Evolutionary conservation across 2,329 filamentous ascomycete genomes (phyloP).

Genomic region (Coniochaeta sp.): DNA sequence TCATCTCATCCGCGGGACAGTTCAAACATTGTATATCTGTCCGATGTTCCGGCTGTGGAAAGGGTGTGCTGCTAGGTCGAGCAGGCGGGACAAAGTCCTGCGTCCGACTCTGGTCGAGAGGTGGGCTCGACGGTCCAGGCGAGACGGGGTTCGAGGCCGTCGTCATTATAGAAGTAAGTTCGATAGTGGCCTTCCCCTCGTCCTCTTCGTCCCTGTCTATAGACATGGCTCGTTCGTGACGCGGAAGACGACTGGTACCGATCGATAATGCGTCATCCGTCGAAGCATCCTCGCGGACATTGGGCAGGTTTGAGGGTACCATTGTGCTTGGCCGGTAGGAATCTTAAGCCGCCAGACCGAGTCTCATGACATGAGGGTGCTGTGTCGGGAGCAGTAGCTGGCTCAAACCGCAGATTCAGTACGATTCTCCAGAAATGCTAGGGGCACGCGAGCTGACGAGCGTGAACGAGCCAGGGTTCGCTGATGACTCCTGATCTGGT

Average conservation of each 20-base stretch:
- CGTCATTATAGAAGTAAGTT: slow-evolving; percentile 36
- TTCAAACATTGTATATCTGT: slow-evolving; percentile 33
- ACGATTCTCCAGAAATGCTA: not conserved
- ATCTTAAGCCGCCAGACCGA: not conserved
- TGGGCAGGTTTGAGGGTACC: slow-evolving; percentile 11
- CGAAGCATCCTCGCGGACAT: slow-evolving; percentile 14
- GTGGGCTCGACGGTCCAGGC: slow-evolving; percentile 44
- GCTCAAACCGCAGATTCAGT: not conserved
- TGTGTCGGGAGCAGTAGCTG: not conserved
- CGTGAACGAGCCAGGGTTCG: not conserved
- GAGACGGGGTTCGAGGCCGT: slow-evolving; percentile 47
- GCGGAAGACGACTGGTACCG: slow-evolving; percentile 17
- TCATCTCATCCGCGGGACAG: slow-evolving; percentile 24
- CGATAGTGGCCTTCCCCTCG: slow-evolving; percentile 31
- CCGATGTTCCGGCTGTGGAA: slow-evolving; percentile 46
- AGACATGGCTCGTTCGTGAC: slow-evolving; percentile 15
- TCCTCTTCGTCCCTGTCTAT: slow-evolving; percentile 18
- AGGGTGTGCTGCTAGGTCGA: slow-evolving; percentile 53
- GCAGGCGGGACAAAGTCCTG: slow-evolving; percentile 41
- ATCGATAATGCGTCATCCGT: slow-evolving; percentile 15
- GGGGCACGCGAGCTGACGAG: not conserved
- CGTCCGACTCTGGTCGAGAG: slow-evolving; percentile 37
- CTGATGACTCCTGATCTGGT: not conserved
- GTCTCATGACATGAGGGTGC: not conserved
- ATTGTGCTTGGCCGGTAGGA: slow-evolving; percentile 8